These are phyloP conservation scores for Seminavis robusta DNA, from an alignment of 108 stramenopile genomes.

Conservation along the genomic window DNA sequence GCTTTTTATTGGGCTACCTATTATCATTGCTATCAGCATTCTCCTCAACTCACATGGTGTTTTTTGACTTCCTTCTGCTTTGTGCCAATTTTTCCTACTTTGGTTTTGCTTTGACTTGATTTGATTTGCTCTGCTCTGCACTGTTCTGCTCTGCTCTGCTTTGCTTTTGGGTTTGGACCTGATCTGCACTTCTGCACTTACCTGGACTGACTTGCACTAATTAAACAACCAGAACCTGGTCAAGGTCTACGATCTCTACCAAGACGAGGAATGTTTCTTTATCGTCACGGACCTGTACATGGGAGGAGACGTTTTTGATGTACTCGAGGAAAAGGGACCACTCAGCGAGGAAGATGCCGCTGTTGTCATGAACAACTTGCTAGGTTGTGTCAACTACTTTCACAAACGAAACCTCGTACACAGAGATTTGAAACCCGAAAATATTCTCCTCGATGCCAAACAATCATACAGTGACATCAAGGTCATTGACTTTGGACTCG, in stretches of 20 bases:
- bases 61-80: too few species aligned
- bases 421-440: constrained; percentile 95
- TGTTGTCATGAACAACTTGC: constrained; percentile 42
- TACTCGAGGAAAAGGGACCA: constrained; percentile 49
- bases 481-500: too few species aligned
- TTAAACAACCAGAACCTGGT: constrained; percentile 75
- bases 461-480: too few species aligned
- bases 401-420: constrained; percentile 84
- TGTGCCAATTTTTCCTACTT: too few species aligned
- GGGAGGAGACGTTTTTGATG: constrained; percentile 69
- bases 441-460: constrained; percentile 84
- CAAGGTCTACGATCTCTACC: constrained; percentile 71
- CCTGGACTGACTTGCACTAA: constrained; percentile 46
- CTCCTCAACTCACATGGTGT: too few species aligned
- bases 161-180: too few species aligned
- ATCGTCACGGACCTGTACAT: constrained; percentile 42
- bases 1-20: too few species aligned
- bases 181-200: too few species aligned
- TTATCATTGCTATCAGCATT: too few species aligned
- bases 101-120: too few species aligned
- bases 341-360: constrained; percentile 54
- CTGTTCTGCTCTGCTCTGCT: too few species aligned
- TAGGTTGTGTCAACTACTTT: constrained; percentile 64
- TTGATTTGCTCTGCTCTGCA: too few species aligned
- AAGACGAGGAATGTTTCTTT: constrained; percentile 57